Evolutionary conservation across 768 basidiomycete genomes (phyloP).

Genomic region (Suillus spraguei): DNA sequence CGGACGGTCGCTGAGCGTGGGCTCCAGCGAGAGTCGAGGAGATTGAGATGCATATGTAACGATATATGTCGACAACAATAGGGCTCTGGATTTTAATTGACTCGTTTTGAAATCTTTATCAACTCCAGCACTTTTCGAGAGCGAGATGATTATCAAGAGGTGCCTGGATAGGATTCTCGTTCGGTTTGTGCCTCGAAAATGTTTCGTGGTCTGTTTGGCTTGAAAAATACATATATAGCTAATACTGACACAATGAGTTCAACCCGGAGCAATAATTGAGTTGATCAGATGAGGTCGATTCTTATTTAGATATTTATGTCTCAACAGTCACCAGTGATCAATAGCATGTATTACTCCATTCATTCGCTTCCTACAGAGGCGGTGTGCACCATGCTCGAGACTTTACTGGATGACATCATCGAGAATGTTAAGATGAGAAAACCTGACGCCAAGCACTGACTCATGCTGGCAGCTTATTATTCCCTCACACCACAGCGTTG

Average conservation of each 20-base stretch:
- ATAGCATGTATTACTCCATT: too few species aligned
- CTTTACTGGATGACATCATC: too few species aligned
- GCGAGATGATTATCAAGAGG: not conserved
- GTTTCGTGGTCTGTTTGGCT: not conserved
- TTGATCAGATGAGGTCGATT: too few species aligned
- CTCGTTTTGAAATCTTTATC: not conserved
- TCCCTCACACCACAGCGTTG: too few species aligned
- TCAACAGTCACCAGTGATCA: too few species aligned
- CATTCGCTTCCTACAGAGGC: too few species aligned
- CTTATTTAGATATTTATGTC: too few species aligned
- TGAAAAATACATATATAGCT: not conserved
- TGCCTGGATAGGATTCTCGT: not conserved
- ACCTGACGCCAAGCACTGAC: too few species aligned
- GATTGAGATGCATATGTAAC: not conserved
- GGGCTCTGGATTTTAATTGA: not conserved
- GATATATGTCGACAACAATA: not conserved
- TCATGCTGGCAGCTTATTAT: too few species aligned
- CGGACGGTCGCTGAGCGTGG: conserved; percentile 37
- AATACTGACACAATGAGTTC: not conserved
- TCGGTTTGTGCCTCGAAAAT: not conserved
- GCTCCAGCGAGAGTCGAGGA: not conserved
- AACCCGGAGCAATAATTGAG: too few species aligned
- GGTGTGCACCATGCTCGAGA: too few species aligned
- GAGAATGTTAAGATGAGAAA: too few species aligned
- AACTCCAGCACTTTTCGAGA: not conserved